A percentile compares a stretch with the other conserved stretches of the same genome.
These are phyloP conservation scores for Tilletia setariae DNA, from an alignment of 1,284 basidiomycete genomes.

Conservation along the genomic window DNA sequence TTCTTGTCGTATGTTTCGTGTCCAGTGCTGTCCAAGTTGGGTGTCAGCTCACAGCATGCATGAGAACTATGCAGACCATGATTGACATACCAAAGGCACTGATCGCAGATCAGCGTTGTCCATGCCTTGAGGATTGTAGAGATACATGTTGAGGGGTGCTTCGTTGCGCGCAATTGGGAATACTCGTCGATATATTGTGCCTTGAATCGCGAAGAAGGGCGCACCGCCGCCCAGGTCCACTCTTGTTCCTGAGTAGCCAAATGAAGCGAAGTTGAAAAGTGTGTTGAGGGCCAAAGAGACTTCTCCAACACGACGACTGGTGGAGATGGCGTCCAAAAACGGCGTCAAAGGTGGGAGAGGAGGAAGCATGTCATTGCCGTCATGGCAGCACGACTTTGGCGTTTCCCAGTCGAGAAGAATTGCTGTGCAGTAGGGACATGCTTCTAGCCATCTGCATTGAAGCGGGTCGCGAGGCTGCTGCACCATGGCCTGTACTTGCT, in stretches of 20 bases:
- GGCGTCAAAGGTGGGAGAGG: neutral
- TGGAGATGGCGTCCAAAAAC: neutral
- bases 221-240: neutral
- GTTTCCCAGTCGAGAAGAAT: neutral
- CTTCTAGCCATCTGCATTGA: neutral
- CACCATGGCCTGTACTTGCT: too few relatives aligned
- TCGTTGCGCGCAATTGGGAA: neutral
- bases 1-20: neutral
- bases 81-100: too few relatives aligned
- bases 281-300: neutral
- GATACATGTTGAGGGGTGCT: neutral
- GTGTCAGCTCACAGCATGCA: too few relatives aligned
- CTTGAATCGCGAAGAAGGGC: neutral
- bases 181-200: neutral
- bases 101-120: neutral
- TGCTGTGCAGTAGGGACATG: neutral
- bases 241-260: neutral
- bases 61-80: too few relatives aligned
- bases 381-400: neutral
- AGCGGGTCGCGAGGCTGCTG: too few relatives aligned
- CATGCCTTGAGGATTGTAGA: neutral
- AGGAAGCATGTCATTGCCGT: neutral
- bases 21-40: neutral
- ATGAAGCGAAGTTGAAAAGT: neutral
- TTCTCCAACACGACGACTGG: neutral